Conservation (phyloP, 2,329 filamentous ascomycete species). For the Magnaporthiopsis poae region DNA sequence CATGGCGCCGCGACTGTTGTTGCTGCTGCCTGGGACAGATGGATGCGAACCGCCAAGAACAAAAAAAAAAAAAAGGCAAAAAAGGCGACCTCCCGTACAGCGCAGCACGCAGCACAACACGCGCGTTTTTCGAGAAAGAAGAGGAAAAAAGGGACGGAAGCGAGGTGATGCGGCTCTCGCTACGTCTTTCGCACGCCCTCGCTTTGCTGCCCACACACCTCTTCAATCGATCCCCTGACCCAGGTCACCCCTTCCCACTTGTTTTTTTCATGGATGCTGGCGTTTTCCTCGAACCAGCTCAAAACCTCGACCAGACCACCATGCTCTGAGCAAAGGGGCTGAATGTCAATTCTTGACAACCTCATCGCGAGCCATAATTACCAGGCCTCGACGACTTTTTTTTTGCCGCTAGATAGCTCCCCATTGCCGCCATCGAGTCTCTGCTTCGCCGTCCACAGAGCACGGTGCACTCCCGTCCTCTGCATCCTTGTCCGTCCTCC, state of each 20-base stretch:
- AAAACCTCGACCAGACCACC: background rate
- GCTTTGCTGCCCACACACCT: background rate
- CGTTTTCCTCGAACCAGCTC: background rate
- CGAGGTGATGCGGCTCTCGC: background rate
- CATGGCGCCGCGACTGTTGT: too few species aligned
- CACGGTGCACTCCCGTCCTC: background rate
- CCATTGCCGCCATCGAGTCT: background rate
- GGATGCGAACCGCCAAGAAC: background rate
- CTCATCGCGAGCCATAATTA: background rate
- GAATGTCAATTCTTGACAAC: background rate
- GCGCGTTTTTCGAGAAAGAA: background rate
- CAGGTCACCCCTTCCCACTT: background rate
- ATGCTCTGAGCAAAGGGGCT: background rate
- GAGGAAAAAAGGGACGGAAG: background rate
- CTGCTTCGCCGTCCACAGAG: background rate
- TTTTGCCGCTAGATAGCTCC: background rate
- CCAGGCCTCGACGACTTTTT: background rate
- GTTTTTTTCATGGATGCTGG: background rate
- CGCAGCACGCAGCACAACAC: too few species aligned
- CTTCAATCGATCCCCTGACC: background rate
- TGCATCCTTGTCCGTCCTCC: background rate
- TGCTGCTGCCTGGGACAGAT: background rate
- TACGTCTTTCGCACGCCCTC: background rate
- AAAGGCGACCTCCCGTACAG: too few species aligned
- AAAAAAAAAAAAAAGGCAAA: too few species aligned